Percentiles rank a stretch among this genome's conserved stretches.
Evolutionary conservation across 768 basidiomycete genomes (phyloP).

Genomic region (Xerocomellus dryophilus): DNA sequence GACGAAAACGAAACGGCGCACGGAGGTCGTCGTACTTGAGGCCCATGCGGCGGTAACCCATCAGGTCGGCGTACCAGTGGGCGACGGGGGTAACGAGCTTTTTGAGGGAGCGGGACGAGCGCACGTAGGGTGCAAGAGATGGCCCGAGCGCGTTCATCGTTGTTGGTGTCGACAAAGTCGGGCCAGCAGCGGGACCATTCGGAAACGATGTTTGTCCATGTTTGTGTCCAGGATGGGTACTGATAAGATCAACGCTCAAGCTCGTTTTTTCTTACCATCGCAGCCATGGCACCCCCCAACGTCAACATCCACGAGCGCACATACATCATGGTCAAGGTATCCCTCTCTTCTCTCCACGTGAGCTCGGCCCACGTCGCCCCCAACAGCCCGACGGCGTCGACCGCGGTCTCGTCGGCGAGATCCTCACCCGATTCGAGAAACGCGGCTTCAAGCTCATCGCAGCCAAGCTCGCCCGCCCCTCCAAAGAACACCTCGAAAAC

Average conservation of each 20-base stretch:
- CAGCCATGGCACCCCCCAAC: slow-evolving; percentile 33
- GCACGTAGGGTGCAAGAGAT: slow-evolving; percentile 76
- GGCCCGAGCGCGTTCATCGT: slow-evolving; percentile 52
- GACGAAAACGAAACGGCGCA: slow-evolving; percentile 39
- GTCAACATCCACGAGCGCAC: slow-evolving; percentile 67
- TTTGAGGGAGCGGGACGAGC: slow-evolving; percentile 63
- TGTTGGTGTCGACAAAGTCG: neutral
- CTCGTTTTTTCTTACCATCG: slow-evolving; percentile 31
- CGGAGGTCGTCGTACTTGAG: slow-evolving; percentile 94
- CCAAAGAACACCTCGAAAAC: slow-evolving; percentile 83
- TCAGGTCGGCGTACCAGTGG: slow-evolving; percentile 72
- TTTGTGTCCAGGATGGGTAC: slow-evolving; percentile 30
- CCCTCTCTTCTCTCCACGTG: neutral
- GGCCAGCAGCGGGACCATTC: slow-evolving; percentile 10
- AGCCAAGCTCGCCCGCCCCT: slow-evolving; percentile 83
- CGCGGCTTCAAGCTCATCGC: slow-evolving; percentile 98
- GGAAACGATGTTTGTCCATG: slow-evolving; percentile 40
- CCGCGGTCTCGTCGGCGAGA: slow-evolving; percentile 91
- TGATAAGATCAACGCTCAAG: slow-evolving; percentile 29
- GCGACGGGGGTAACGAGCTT: slow-evolving; percentile 74
- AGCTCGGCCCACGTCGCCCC: too few species aligned
- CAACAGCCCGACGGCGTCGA: slow-evolving; percentile 98
- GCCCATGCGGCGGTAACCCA: slow-evolving; percentile 85
- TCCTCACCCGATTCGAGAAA: slow-evolving; percentile 94
- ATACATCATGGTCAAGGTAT: slow-evolving; percentile 99